phyloP scores from a whole-genome alignment of 2,329 filamentous ascomycete genomes.

The Aureobasidium sp. region DNA sequence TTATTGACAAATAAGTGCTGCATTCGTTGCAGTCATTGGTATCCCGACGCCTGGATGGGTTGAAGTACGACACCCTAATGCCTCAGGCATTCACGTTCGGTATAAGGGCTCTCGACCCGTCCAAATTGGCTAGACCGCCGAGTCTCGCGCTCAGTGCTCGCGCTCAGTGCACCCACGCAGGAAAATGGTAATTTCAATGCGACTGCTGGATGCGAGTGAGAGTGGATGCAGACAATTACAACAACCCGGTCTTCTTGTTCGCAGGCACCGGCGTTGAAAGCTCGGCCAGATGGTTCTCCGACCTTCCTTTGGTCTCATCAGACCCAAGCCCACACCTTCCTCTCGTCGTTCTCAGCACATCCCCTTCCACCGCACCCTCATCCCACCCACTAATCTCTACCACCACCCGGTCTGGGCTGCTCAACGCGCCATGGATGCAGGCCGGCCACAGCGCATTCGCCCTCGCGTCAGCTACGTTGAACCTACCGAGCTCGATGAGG shows the following conservation, averaged over 20 bases:
- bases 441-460: not conserved
- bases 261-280: not conserved
- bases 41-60: too few relatives aligned
- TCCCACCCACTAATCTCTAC: not conserved
- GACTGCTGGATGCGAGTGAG: not conserved
- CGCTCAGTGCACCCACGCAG: not conserved
- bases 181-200: not conserved
- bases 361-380: not conserved
- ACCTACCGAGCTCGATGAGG: not conserved
- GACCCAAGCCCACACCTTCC: not conserved
- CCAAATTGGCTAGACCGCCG: not conserved
- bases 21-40: too few relatives aligned
- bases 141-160: slow-evolving; percentile 9
- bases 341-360: not conserved
- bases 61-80: too few relatives aligned
- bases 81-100: not conserved
- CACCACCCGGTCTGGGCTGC: not conserved
- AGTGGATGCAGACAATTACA: not conserved
- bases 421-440: not conserved
- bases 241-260: not conserved
- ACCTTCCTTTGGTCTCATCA: not conserved
- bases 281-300: not conserved
- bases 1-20: too few relatives aligned
- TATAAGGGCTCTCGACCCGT: not conserved
- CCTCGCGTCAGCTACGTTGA: not conserved